These are phyloP conservation scores for Parsonsia alboflavescens DNA, from an alignment of 257 asterid species.

Conservation along the genomic window DNA sequence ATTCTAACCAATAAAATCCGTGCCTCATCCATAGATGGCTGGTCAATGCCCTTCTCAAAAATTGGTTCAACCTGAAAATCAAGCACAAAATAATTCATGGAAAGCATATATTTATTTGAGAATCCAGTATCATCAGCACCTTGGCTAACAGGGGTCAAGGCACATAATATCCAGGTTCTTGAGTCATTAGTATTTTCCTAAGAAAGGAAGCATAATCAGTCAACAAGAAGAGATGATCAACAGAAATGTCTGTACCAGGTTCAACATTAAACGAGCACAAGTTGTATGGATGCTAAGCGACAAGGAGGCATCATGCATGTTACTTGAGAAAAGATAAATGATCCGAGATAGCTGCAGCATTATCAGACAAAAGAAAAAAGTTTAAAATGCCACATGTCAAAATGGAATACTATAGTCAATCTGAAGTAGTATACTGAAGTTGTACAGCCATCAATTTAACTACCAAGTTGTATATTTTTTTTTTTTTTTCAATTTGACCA, in stretches of 20 bases:
- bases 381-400: not conserved
- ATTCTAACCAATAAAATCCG: slow-evolving; percentile 71
- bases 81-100: slow-evolving; percentile 15
- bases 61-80: slow-evolving; percentile 83
- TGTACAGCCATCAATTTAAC: too few relatives aligned
- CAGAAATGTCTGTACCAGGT: slow-evolving; percentile 56
- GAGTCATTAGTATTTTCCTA: not conserved
- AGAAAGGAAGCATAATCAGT: not conserved
- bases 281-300: slow-evolving; percentile 98
- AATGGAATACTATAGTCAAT: not conserved
- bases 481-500: too few relatives aligned
- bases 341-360: slow-evolving; percentile 83
- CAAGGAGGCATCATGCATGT: slow-evolving; percentile 98
- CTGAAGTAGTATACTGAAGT: not conserved
- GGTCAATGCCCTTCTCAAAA: slow-evolving; percentile 95
- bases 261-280: slow-evolving; percentile 98
- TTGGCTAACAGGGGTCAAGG: not conserved
- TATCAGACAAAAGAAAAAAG: slow-evolving; percentile 19
- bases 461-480: too few relatives aligned
- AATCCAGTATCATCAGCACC: not conserved
- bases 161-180: not conserved
- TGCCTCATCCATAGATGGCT: slow-evolving; percentile 95
- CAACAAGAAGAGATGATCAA: not conserved
- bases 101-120: slow-evolving; percentile 5
- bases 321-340: slow-evolving; percentile 94